A percentile compares a stretch with the other conserved stretches of the same genome.
These are phyloP conservation scores for Fusarium subtropicale DNA, from an alignment of 2,329 filamentous ascomycete species.

Conservation along the genomic window DNA sequence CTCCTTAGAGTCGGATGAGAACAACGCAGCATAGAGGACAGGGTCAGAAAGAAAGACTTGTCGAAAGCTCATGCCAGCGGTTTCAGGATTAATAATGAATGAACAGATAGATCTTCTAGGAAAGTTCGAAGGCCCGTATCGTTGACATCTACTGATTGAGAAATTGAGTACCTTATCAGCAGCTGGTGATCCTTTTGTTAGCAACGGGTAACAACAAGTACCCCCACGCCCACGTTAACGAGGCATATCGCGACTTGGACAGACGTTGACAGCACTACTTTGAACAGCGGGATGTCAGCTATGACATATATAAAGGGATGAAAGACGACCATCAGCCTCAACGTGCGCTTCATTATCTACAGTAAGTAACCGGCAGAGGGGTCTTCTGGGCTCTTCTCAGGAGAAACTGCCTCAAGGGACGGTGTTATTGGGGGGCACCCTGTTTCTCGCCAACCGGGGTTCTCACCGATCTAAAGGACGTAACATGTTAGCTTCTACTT, in stretches of 20 bases:
- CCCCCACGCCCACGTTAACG: conserved; percentile 13
- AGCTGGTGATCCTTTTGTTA: neutral
- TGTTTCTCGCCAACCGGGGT: conserved; percentile 32
- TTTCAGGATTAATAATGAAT: conserved; percentile 41
- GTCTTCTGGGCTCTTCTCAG: neutral
- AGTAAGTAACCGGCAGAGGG: neutral
- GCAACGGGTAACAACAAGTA: neutral
- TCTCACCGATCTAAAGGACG: conserved; percentile 37
- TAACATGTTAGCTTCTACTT: conserved; percentile 19
- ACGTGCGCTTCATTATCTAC: neutral
- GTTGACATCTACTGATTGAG: neutral
- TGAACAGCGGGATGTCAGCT: neutral
- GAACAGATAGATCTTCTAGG: conserved; percentile 27
- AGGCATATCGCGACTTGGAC: neutral
- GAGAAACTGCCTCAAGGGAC: neutral
- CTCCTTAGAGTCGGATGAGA: conserved; percentile 27
- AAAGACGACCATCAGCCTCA: neutral
- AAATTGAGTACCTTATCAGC: neutral
- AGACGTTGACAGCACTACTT: neutral
- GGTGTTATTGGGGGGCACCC: conserved; percentile 30
- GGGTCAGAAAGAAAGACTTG: conserved; percentile 1
- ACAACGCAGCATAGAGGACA: conserved; percentile 26
- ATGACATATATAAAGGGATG: conserved; percentile 5
- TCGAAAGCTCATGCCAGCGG: conserved; percentile 26
- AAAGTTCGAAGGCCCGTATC: neutral